Evolutionary conservation across 352 stramenopile species (phyloP).

Genomic region (Elongisporangium senticosum): DNA sequence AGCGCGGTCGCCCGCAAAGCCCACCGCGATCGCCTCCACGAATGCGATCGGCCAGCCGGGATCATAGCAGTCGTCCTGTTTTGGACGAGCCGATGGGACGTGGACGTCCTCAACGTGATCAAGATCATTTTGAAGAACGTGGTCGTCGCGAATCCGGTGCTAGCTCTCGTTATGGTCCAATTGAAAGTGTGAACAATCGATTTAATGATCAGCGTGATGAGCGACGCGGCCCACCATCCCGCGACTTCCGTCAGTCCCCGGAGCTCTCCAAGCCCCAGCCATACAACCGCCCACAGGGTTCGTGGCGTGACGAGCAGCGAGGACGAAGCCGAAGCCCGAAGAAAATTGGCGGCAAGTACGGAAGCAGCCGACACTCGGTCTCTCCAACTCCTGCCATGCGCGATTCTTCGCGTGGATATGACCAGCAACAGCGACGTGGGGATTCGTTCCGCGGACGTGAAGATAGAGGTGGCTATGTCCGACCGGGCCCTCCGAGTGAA

Average conservation of each 20-base stretch:
- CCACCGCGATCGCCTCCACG: neutral
- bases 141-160: neutral
- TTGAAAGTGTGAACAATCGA: neutral
- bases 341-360: neutral
- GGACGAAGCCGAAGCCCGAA: slow-evolving; percentile 17
- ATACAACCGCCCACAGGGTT: neutral
- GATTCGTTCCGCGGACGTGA: neutral
- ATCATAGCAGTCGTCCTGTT: neutral
- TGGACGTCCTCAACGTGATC: neutral
- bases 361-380: slow-evolving; percentile 1
- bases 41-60: neutral
- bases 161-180: neutral
- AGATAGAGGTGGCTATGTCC: neutral
- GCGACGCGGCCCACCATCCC: neutral
- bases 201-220: neutral
- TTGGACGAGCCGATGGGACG: neutral
- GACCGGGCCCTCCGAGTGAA: neutral
- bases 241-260: neutral
- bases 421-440: neutral
- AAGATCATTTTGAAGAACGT: neutral
- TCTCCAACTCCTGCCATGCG: slow-evolving; percentile 1
- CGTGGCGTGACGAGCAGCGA: slow-evolving; percentile 8
- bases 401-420: neutral
- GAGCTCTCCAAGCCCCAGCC: neutral
- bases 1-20: neutral